Base-by-base conservation (phyloP, 1,284 basidiomycete genomes). In the Lentinus polychrous region DNA sequence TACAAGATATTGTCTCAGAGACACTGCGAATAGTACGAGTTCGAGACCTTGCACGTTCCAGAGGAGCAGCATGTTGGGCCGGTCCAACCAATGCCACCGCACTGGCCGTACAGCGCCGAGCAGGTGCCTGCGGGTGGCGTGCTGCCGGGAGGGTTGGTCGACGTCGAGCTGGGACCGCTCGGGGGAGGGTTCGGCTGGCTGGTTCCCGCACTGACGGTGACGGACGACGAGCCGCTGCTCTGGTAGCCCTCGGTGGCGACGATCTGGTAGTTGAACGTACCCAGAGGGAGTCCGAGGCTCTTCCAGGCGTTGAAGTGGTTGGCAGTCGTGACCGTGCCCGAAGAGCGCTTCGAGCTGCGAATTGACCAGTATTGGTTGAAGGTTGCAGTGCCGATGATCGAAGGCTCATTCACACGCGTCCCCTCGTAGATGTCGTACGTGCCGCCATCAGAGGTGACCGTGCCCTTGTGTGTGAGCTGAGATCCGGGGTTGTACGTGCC, bases 251-350 rank as follows among this genome's bases (percentile, higher is more conserved):
- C 67, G 22, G 65, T 65, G 35, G 66, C 65, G 45, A 70, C 43
- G 43, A 70, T 64, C 60, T 68, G 66, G 55, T 68, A 67, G 59
- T 69, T 66, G 58, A 58, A 60, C 36, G 62, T 53, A 22, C 68
- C 68, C 49, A 70, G 49, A 7, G 36, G 41, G 62, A 69, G 55
- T 7, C 67, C 67, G 31, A 61, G 50, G 14, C 37, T 27, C 36
- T 52, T 52, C 66, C 66, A 70, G 14, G 67, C 67, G 45, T 64
- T 66, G 54, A 69, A 68, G 57, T 69, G 67, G 57, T 60, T 64
- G 10, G 57, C 55, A 10, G 61, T 61, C 32, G 62, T 67, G 52
- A 69, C 55, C 8, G 62, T 63, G 20, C 66, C 66, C 45, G 62
- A 59, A 24, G 56, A 57, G 41, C 64, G 58, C 43, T 64, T 55